Evolutionary conservation across 2,329 filamentous ascomycete genomes (phyloP).

Genomic region (Botryotinia globosa): DNA sequence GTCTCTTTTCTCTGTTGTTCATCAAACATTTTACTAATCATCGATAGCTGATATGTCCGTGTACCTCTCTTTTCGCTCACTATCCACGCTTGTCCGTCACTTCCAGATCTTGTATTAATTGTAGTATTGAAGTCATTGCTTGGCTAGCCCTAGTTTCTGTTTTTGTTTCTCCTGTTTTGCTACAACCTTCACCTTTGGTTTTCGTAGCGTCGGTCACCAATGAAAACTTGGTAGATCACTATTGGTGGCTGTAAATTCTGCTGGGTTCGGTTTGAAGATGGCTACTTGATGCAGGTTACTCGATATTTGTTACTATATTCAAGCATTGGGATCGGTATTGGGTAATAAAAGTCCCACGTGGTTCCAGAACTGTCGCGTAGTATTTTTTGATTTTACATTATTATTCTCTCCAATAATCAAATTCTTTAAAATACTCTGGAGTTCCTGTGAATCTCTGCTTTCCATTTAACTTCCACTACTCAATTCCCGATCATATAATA

Average conservation of each 20-base stretch:
- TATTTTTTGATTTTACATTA: background rate
- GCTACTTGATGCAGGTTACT: background rate
- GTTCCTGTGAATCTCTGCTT: background rate
- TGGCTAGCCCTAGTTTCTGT: conserved; percentile 63
- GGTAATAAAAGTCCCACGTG: background rate
- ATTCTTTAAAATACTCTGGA: accelerated
- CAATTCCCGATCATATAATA: background rate
- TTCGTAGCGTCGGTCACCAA: conserved; percentile 71
- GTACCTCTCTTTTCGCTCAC: conserved; percentile 56
- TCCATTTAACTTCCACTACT: background rate
- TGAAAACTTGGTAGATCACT: conserved; percentile 72
- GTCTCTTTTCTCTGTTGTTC: no score
- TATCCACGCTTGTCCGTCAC: conserved; percentile 42
- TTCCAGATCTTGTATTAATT: background rate
- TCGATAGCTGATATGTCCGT: conserved; percentile 38
- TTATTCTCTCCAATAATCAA: background rate
- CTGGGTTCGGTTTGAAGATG: conserved; percentile 53
- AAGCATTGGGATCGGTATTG: background rate
- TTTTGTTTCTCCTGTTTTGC: conserved; percentile 83
- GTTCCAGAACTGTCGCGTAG: background rate
- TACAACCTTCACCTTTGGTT: conserved; percentile 73
- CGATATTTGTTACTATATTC: background rate
- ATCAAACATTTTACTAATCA: no score
- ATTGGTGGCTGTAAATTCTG: conserved; percentile 67
- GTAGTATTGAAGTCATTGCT: conserved; percentile 38